phyloP scores from a whole-genome alignment of 177 flowering plant species.

The Vitis hybrid region DNA sequence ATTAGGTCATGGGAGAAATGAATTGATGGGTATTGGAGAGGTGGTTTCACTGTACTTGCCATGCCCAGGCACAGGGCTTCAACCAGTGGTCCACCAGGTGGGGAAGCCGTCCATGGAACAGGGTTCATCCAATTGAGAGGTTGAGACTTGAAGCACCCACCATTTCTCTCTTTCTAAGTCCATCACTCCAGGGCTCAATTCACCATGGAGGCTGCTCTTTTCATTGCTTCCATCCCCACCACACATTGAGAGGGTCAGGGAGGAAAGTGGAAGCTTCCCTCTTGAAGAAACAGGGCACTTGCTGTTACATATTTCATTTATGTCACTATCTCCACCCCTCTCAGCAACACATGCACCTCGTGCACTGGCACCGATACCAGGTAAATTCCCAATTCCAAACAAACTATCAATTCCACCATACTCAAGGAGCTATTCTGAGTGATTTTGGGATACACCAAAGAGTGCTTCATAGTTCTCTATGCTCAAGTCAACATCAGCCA shows the following conservation, averaged over 20 bases:
- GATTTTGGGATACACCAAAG: too few species aligned
- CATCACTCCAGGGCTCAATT: conserved; percentile 29
- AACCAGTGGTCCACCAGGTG: conserved; percentile 79
- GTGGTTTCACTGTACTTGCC: conserved; percentile 12
- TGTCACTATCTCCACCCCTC: background rate
- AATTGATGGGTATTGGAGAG: too few species aligned
- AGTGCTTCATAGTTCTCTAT: too few species aligned
- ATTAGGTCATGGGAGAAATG: too few species aligned
- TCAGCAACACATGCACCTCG: too few species aligned
- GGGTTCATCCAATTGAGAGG: conserved; percentile 43
- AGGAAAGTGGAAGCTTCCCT: conserved; percentile 31
- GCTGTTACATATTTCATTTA: conserved; percentile 14
- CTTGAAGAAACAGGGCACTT: conserved; percentile 14
- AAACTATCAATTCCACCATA: too few species aligned
- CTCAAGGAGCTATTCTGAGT: too few species aligned
- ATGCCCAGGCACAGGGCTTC: conserved; percentile 62
- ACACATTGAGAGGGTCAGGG: conserved; percentile 58
- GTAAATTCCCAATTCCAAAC: too few species aligned
- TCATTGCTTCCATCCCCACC: conserved; percentile 28
- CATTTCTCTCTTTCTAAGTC: conserved; percentile 20
- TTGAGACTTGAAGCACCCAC: conserved; percentile 21
- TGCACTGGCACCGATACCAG: too few species aligned
- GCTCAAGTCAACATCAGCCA: too few species aligned
- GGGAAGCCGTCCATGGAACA: conserved; percentile 40
- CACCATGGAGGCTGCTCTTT: conserved; percentile 12